These are phyloP conservation scores for Didymella keratinophila DNA, from an alignment of 2,329 filamentous ascomycete genomes.

Conservation along the genomic window DNA sequence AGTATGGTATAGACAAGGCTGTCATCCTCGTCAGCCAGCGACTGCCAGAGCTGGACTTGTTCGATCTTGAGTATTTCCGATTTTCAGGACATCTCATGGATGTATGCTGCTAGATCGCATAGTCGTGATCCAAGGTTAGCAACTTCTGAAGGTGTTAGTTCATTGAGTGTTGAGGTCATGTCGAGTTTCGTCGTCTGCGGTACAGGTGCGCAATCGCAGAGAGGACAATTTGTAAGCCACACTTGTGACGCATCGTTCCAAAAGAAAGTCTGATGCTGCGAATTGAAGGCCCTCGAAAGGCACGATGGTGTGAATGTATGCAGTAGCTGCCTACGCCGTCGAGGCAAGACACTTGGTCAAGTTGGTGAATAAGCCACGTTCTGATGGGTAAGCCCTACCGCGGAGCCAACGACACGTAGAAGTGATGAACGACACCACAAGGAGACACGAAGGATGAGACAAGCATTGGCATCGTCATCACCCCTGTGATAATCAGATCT, in stretches of 20 bases:
- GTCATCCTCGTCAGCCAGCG: too few relatives aligned
- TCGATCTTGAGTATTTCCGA: too few relatives aligned
- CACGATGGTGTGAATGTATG: not conserved
- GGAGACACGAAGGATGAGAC: not conserved
- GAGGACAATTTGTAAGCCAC: not conserved
- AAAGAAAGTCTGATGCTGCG: not conserved
- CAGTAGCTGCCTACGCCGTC: not conserved
- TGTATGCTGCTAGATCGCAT: too few relatives aligned
- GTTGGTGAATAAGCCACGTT: not conserved
- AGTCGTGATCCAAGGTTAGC: too few relatives aligned
- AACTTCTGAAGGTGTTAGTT: too few relatives aligned
- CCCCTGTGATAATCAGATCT: not conserved
- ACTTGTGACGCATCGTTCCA: not conserved
- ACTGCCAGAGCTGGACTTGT: too few relatives aligned
- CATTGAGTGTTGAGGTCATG: not conserved
- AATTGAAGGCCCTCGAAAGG: not conserved
- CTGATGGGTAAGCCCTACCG: not conserved
- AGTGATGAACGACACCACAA: slow-evolving; percentile 1
- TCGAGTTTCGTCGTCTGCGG: not conserved
- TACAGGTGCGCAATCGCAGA: not conserved
- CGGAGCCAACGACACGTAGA: not conserved
- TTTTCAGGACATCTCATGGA: too few relatives aligned
- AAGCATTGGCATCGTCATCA: slow-evolving; percentile 18
- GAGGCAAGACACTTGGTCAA: not conserved
- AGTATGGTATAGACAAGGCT: too few relatives aligned